Evolutionary conservation across 257 asterid species (phyloP).

Genomic region (Solanum pimpinellifolium): DNA sequence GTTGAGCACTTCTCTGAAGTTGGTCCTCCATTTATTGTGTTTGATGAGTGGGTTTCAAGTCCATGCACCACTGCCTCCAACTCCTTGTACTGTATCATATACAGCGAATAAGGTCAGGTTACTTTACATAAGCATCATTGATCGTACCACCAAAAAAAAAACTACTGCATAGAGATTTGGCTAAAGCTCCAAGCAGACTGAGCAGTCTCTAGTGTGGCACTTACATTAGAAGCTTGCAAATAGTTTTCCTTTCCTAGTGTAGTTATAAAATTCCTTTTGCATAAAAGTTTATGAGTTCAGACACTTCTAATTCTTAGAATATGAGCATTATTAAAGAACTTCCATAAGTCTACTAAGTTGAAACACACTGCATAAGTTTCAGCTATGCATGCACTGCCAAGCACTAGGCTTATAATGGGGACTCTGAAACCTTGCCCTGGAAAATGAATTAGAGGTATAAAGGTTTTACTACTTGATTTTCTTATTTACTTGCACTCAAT

Average conservation of each 20-base stretch:
- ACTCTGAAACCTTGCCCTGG: neutral
- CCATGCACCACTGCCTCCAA: constrained; percentile 68
- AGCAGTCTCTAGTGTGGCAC: neutral
- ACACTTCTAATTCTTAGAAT: neutral
- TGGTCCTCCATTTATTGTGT: constrained; percentile 25
- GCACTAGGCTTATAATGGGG: neutral
- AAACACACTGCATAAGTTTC: neutral
- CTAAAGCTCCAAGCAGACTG: neutral
- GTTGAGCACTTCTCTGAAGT: constrained; percentile 41
- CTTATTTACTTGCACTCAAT: neutral
- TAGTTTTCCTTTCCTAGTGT: neutral
- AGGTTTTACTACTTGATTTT: neutral
- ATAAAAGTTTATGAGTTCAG: neutral
- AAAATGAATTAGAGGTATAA: neutral
- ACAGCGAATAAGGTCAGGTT: neutral
- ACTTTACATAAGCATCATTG: neutral
- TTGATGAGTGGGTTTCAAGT: constrained; percentile 43
- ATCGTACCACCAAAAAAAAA: neutral
- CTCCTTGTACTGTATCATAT: constrained; percentile 52
- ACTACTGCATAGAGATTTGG: neutral
- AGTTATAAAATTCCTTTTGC: neutral
- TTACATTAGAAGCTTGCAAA: neutral
- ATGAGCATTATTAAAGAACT: neutral
- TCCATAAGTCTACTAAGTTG: neutral
- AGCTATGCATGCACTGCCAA: neutral